Base-by-base conservation (phyloP, 2,329 filamentous ascomycete species). In the Penicillium sclerotiorum region DNA sequence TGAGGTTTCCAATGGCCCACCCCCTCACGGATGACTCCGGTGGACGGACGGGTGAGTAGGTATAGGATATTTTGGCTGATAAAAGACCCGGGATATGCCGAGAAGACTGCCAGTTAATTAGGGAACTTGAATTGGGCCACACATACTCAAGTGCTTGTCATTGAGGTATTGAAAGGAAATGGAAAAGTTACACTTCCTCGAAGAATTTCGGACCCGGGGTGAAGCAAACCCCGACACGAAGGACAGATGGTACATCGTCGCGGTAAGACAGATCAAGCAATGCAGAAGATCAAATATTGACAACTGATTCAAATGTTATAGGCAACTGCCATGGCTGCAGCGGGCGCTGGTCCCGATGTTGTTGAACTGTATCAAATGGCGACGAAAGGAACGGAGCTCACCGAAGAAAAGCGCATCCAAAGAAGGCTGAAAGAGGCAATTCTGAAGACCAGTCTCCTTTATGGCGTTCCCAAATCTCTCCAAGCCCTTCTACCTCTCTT, bases 391-490 rank as follows among this genome's bases (percentile, higher is more conserved):
- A 41, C 20, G 11, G 20, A 8, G 8, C 38, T 41, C 17, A 8
- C 18, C 4, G 38, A 41, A 11, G 38, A 41, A 18, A 41, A 41
- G 21, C 38, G 25, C 13, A 25, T 41, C 23, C 38, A 41, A 25
- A 41, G 38, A n/a, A 41, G 38, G 20, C 21, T 41, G 4, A 41
- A 41, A 25, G 38, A 41, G 38, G 38, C 38, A 23, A 25, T 41
- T 13, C 20, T 41, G 8, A 41, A 41, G 25, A 41, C 38, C 13
- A 41, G 38, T 13, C 23, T 41, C 17, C 20, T 41, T 5, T 41
- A 41, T 17, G 38, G 38, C 12, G 21, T 41, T 13, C 38, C 38
- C 11, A 5, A n/a, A 15, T 41, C 38, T 11, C 25, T 41, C 20
- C 38, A 41, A n/a, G 38, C 38, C 8, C 17, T 41, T 4, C 21